Evolutionary conservation across 768 basidiomycete genomes (phyloP), one percentile per base, ranked within the genome.

Genomic region (Cubamyces sp.): DNA sequence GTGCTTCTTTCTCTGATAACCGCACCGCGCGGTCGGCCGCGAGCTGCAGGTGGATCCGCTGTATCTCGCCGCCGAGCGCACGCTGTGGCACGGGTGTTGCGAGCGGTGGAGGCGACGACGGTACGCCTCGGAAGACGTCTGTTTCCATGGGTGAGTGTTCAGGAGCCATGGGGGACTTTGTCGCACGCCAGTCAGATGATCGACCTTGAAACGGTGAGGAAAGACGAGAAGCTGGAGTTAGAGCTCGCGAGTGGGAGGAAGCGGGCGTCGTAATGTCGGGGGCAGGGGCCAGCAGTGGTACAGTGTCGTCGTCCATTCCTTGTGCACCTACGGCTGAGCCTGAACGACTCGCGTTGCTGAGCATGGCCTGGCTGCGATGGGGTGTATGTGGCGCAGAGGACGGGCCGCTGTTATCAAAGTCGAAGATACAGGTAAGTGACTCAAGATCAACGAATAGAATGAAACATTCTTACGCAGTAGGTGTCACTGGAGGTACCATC

Each of bases 11-110:
- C 69, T 86, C 84, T 55, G 79, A 79, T 30, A 80, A 69, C 30
- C 81, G 81, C 1, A 79, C 76, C 14, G 82, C 70, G 57, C 79
- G 78, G 41, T 82, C 83, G 64, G 85, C 81, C 16, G 80, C 72
- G 68, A 81, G 76, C 26, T 81, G 80, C 49, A 81, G 80, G 28
- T 83, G 82, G 51, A 90, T 84, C 41, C 84, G 82, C 54, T 83
- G 80, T 70, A 87, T 79, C 69, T 90, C 88, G 30, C 81, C 82
- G 45, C 84, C 85, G 0, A 77, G 68, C 18, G 71, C 66, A 25
- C 64, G 66, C 39, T 64, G 67, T 16, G 69, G 74, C 30, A 69
- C 56, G n/a, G 63, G 74, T 42, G 59, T 68, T 5, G 74, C 64
- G 3, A 68, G 68, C 9, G 73, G 67, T 8, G 73, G 69, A 14